Evolutionary conservation across 2,329 filamentous ascomycete genomes (phyloP).

Genomic region (Colletotrichum sp.): DNA sequence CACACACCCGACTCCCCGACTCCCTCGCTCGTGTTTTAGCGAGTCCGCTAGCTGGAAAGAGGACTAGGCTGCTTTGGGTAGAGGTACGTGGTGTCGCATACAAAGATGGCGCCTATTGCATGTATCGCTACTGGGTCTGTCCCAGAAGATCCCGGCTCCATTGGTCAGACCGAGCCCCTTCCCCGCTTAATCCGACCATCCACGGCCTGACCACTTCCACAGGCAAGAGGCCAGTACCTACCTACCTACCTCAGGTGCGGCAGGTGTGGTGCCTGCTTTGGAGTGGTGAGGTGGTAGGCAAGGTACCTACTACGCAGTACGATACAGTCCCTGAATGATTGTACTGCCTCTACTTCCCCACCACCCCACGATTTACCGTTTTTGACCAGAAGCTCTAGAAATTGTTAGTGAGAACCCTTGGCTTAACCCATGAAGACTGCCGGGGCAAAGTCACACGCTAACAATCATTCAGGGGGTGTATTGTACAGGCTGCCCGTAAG

Average conservation of each 20-base stretch:
- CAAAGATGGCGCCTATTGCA: slow-evolving; percentile 4
- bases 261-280: neutral
- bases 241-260: neutral
- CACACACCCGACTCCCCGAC: slow-evolving; percentile 9
- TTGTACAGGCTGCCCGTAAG: neutral
- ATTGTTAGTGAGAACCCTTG: too few relatives aligned
- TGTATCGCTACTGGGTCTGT: slow-evolving; percentile 12
- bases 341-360: too few relatives aligned
- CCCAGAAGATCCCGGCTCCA: neutral
- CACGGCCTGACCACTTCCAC: neutral
- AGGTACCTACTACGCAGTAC: neutral
- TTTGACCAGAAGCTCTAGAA: too few relatives aligned
- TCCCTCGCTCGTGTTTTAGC: slow-evolving; percentile 19
- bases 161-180: slow-evolving; percentile 11
- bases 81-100: slow-evolving; percentile 8
- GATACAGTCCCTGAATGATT: too few relatives aligned
- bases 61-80: slow-evolving; percentile 7
- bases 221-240: neutral
- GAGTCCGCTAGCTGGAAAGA: neutral
- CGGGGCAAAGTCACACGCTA: too few relatives aligned
- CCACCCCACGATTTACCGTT: too few relatives aligned
- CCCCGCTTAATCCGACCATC: slow-evolving; percentile 16
- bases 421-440: too few relatives aligned
- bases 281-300: neutral
- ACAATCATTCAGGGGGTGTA: too few relatives aligned